These are phyloP conservation scores for Apocynum venetum DNA, from an alignment of 257 asterid species.

Conservation along the genomic window DNA sequence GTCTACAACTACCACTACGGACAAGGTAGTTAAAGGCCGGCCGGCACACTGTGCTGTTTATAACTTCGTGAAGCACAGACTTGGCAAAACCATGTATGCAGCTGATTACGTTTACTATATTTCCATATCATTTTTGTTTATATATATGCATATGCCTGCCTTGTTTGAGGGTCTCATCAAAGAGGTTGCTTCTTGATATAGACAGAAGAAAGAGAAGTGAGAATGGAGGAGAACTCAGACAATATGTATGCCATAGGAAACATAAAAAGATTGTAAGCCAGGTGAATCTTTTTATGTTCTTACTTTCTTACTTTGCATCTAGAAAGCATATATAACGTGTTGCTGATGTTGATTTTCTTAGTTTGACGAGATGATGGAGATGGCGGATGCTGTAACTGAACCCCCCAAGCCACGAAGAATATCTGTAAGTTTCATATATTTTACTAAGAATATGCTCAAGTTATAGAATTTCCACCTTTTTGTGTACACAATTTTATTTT, in stretches of 20 bases:
- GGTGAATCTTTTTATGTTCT: background rate
- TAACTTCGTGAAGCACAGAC: background rate
- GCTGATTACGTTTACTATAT: background rate
- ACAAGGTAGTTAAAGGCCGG: slow-evolving; percentile 1
- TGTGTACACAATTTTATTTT: too few species aligned
- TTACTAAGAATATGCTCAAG: background rate
- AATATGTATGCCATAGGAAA: background rate
- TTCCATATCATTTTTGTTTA: background rate
- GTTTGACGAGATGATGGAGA: slow-evolving; percentile 18
- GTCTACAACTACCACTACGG: background rate
- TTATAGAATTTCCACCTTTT: background rate
- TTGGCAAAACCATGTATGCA: background rate
- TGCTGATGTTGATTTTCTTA: background rate
- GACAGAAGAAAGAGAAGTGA: background rate
- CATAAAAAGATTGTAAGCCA: slow-evolving; percentile 18
- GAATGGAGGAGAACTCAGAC: slow-evolving; percentile 7
- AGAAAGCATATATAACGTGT: background rate
- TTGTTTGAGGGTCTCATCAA: background rate
- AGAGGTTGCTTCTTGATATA: background rate
- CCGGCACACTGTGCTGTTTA: background rate
- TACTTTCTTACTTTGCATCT: background rate
- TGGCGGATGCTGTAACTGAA: slow-evolving; percentile 8
- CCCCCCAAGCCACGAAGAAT: slow-evolving; percentile 2
- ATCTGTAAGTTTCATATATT: slow-evolving; percentile 5
- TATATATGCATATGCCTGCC: background rate